phyloP scores from a whole-genome alignment of 345 rosid species.

The Kernera saxatilis region DNA sequence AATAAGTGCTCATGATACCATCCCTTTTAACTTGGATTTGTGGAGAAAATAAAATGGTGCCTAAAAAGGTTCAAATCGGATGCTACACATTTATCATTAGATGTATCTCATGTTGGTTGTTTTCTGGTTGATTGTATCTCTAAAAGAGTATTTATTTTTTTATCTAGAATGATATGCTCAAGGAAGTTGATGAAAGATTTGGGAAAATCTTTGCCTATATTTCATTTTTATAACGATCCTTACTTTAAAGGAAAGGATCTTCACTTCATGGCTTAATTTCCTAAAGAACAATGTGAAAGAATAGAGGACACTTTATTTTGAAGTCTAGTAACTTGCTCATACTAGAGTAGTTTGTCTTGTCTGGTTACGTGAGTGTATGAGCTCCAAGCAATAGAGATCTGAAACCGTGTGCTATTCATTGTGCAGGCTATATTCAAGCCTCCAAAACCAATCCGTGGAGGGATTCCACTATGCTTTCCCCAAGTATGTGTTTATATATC shows the following conservation, averaged over 20 bases:
- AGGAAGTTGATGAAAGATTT: neutral
- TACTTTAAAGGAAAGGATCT: neutral
- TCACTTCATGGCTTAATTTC: neutral
- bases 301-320: neutral
- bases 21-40: neutral
- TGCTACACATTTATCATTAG: neutral
- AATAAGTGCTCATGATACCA: neutral
- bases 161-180: neutral
- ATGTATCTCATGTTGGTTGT: neutral
- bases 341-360: neutral
- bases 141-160: neutral
- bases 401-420: slow-evolving; percentile 7
- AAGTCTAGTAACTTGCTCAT: neutral
- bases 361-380: neutral
- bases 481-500: slow-evolving; percentile 47
- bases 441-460: slow-evolving; percentile 91
- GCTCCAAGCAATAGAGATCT: neutral
- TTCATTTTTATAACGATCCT: neutral
- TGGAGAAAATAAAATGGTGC: neutral
- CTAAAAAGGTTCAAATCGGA: neutral
- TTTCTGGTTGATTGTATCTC: slow-evolving; percentile 4
- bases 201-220: neutral
- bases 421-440: slow-evolving; percentile 72
- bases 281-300: neutral
- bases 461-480: slow-evolving; percentile 93